Base-by-base conservation (phyloP, 1,284 basidiomycete species). In the Mycena sp. region DNA sequence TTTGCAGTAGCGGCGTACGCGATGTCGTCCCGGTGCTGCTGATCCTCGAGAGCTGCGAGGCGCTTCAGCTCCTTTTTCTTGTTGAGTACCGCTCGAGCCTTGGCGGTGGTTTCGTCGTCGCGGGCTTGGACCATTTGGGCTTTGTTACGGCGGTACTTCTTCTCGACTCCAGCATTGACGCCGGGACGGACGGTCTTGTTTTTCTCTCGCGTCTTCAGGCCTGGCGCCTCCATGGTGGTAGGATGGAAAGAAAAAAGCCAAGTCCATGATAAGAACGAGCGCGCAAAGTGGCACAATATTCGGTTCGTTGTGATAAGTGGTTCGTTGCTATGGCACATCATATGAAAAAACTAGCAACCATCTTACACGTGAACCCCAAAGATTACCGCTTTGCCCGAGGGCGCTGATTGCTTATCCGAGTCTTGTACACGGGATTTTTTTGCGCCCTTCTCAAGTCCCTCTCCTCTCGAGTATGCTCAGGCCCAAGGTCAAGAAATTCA, bases 171-270 rank as follows among this genome's bases (percentile, higher is more conserved):
- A 28, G 48, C 48, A 9, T 30, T 28, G 28, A 26, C 21, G n/a
- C 25, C 58, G 4, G 48, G 58, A 3, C 21, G 49, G 5, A 16
- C 25, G 2, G 9, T 23, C 40, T 45, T 52, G 58, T 51, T 59
- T 26, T 23, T 35, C 1, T 10, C 3, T 16, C 58, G 37, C 1
- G 49, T 59, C 25, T 25, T 26, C 9, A 41, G 19, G 9, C 35
- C 5, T 12, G 55, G 52, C 40, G 29, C 30, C 38, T 30, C 26
- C 52, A 55, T 55, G 52, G 52, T 55, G 29, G 38, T n/a, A 21
- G 17, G 52, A 54, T 6, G 32, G n/a, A 32, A 26, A 35, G 32
- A 35, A 35, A 35, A 14, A 35, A 35, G 14, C 9, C 9, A 7
- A 35, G 14, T 14, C 9, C 7, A 35, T 35, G 7, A 35, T 35